Percentiles rank a stretch among this genome's conserved stretches.
Evolutionary conservation across 208 protist species (phyloP).

Genomic region (Leishmania major): DNA sequence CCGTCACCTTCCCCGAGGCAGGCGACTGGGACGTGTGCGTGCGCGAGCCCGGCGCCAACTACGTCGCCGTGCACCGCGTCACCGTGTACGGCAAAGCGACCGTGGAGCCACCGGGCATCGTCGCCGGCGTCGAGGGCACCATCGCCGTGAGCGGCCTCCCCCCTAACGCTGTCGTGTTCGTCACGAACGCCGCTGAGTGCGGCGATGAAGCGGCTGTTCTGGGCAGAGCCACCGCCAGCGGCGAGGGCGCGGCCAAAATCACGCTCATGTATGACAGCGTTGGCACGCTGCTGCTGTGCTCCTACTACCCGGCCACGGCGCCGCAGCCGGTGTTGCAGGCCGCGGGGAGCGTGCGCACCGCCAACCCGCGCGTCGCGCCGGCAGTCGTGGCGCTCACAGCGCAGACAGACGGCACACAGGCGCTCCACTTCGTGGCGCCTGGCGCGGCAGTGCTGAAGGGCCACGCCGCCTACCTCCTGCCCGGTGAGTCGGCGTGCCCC

Average conservation of each 20-base stretch:
- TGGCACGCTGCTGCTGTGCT: constrained; percentile 13
- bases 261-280: constrained; percentile 4
- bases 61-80: constrained; percentile 23
- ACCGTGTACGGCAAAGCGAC: constrained; percentile 34
- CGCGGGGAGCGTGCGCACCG: constrained; percentile 34
- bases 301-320: background rate
- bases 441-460: background rate
- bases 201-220: constrained; percentile 5
- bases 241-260: constrained; percentile 3
- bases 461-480: background rate
- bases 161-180: constrained; percentile 28
- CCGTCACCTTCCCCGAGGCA: constrained; percentile 27
- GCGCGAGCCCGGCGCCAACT: constrained; percentile 12
- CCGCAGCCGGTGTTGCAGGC: constrained; percentile 15
- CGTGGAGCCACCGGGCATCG: constrained; percentile 23
- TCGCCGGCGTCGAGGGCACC: constrained; percentile 17
- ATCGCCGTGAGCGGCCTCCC: constrained; percentile 16
- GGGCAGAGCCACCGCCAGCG: background rate
- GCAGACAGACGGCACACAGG: constrained; percentile 3
- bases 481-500: background rate
- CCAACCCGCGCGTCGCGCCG: constrained; percentile 20
- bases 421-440: constrained; percentile 1
- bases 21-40: constrained; percentile 47
- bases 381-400: constrained; percentile 9
- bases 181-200: constrained; percentile 12